phyloP scores from a whole-genome alignment of 805 yeast species.

The Candida fluviatilis region DNA sequence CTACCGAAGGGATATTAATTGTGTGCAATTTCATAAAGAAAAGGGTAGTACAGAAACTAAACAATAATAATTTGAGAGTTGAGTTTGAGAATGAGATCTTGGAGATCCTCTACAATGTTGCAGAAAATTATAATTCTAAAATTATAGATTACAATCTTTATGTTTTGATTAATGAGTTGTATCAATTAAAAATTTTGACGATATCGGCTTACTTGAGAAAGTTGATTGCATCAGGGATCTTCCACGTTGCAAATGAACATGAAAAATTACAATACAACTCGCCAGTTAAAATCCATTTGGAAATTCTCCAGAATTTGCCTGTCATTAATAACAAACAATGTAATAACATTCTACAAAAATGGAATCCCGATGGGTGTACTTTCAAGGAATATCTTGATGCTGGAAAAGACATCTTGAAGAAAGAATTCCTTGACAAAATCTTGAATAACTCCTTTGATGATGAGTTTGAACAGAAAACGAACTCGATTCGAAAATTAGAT shows the following conservation, averaged over 20 bases:
- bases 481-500: slow-evolving; percentile 19
- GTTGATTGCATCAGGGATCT: slow-evolving; percentile 80
- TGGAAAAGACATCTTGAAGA: slow-evolving; percentile 29
- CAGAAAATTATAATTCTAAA: slow-evolving; percentile 20
- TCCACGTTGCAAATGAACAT: slow-evolving; percentile 42
- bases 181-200: slow-evolving; percentile 46
- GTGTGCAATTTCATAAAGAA: slow-evolving; percentile 45
- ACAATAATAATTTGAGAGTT: slow-evolving; percentile 28
- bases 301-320: slow-evolving; percentile 56
- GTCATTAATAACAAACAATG: slow-evolving; percentile 51
- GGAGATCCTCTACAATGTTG: slow-evolving; percentile 33
- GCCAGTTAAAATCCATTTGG: slow-evolving; percentile 43
- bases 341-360: slow-evolving; percentile 49
- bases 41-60: slow-evolving; percentile 25
- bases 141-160: slow-evolving; percentile 26
- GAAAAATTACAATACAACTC: slow-evolving; percentile 6
- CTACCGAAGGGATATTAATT: slow-evolving; percentile 29
- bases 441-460: slow-evolving; percentile 16
- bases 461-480: slow-evolving; percentile 10
- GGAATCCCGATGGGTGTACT: slow-evolving; percentile 31
- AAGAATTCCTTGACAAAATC: slow-evolving; percentile 28
- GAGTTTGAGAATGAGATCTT: slow-evolving; percentile 41
- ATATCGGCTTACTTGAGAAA: slow-evolving; percentile 70
- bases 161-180: slow-evolving; percentile 50
- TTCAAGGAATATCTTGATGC: slow-evolving; percentile 35